These are phyloP conservation scores for Triticum aestivum DNA, from an alignment of 176 grass and related monocot species.

Conservation along the genomic window DNA sequence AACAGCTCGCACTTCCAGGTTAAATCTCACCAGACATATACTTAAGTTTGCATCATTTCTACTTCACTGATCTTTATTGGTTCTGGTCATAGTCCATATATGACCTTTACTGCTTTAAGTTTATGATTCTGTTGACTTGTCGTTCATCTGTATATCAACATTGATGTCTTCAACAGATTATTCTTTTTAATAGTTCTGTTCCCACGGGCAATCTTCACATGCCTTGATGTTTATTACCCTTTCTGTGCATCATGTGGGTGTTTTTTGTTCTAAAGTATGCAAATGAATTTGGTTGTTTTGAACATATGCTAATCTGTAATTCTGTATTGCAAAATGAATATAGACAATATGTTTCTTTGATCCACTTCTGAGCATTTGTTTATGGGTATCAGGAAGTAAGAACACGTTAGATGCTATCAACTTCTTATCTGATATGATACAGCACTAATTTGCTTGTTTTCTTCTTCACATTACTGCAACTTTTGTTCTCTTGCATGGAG, in stretches of 20 bases:
- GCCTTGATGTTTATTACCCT: background rate
- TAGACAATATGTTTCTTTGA: background rate
- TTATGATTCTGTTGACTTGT: constrained; percentile 19
- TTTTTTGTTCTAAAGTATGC: background rate
- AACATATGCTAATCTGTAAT: background rate
- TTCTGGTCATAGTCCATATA: constrained; percentile 1
- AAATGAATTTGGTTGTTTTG: constrained; percentile 6
- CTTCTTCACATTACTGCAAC: background rate
- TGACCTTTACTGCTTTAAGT: background rate
- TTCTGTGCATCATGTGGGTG: background rate
- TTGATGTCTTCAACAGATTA: constrained; percentile 4
- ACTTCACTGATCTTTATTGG: constrained; percentile 7
- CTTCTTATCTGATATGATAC: background rate
- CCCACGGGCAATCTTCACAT: background rate
- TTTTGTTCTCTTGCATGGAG: constrained; percentile 15
- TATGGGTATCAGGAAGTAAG: background rate
- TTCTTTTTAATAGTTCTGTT: constrained; percentile 8
- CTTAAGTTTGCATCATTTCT: constrained; percentile 23
- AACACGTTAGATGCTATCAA: background rate
- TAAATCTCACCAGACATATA: constrained; percentile 24
- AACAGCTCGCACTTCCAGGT: constrained; percentile 98
- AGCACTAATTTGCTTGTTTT: background rate
- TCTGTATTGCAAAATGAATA: background rate
- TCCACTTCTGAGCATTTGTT: background rate
- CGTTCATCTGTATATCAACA: background rate